These are phyloP conservation scores for Clarkia xantiana DNA, from an alignment of 345 rosid species.

Conservation along the genomic window DNA sequence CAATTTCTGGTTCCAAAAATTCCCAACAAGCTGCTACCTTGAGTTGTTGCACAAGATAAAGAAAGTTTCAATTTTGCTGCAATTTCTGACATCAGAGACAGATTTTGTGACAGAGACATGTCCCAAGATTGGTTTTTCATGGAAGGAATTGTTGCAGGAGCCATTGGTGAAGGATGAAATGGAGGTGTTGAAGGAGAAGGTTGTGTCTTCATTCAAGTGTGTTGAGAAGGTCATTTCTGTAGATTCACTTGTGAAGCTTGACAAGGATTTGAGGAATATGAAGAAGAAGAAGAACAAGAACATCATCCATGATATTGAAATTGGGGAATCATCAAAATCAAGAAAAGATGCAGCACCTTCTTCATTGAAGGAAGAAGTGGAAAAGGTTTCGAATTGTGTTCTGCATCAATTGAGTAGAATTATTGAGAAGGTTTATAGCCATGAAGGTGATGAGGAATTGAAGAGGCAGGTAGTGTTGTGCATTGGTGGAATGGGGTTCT, in stretches of 20 bases:
- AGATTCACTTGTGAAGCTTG: constrained; percentile 20
- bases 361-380: constrained; percentile 19
- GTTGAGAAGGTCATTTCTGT: constrained; percentile 18
- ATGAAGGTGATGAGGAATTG: constrained; percentile 21
- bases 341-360: background rate
- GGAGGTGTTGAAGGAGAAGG: constrained; percentile 23
- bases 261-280: constrained; percentile 13
- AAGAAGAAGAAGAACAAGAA: constrained; percentile 22
- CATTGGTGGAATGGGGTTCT: constrained; percentile 35
- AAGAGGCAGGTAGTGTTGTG: constrained; percentile 26
- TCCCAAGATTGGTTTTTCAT: constrained; percentile 9
- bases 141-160: constrained; percentile 20
- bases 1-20: constrained; percentile 38
- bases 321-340: constrained; percentile 25
- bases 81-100: constrained; percentile 18
- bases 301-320: constrained; percentile 29
- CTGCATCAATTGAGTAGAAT: constrained; percentile 22
- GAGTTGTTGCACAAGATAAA: constrained; percentile 26
- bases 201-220: constrained; percentile 25
- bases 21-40: constrained; percentile 23
- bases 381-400: constrained; percentile 20
- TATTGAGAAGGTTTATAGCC: constrained; percentile 12
- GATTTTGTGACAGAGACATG: constrained; percentile 22
- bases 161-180: constrained; percentile 20
- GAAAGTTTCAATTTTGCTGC: constrained; percentile 29